phyloP scores from a whole-genome alignment of 495 filamentous ascomycete species.

The Neurospora sp. region DNA sequence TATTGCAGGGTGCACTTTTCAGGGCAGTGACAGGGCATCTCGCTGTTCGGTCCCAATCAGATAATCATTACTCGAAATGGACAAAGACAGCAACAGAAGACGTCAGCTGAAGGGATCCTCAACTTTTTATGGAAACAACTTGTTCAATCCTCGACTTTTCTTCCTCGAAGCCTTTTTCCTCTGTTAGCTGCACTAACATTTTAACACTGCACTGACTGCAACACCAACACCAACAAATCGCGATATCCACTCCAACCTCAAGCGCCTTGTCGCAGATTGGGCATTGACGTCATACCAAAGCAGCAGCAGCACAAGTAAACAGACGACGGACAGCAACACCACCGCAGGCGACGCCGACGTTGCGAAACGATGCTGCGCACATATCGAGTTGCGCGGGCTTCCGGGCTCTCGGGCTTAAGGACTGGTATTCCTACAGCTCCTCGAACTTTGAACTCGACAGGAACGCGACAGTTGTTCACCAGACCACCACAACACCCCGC shows the following conservation, averaged over 20 bases:
- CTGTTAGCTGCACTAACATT: neutral
- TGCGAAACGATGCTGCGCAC: conserved; percentile 4
- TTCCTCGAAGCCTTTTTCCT: neutral
- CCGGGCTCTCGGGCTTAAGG: too few relatives aligned
- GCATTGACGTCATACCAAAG: conserved; percentile 4
- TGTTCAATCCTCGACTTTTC: neutral
- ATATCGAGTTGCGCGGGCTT: conserved; percentile 1
- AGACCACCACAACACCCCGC: neutral
- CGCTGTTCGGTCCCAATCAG: neutral
- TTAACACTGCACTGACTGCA: neutral
- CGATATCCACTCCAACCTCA: neutral
- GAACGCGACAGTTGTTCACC: neutral
- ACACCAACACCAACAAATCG: neutral
- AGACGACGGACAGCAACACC: neutral
- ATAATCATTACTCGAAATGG: neutral
- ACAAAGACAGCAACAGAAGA: neutral
- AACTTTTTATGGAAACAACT: too few relatives aligned
- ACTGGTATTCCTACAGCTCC: neutral
- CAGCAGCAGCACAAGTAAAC: neutral
- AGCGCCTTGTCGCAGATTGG: neutral
- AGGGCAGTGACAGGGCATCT: neutral
- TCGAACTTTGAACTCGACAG: neutral
- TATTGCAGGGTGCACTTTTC: neutral
- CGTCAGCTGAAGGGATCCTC: neutral
- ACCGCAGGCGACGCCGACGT: neutral